These are phyloP conservation scores for Paramecium octaurelia DNA, from an alignment of 73 alveolate species.

Conservation along the genomic window DNA sequence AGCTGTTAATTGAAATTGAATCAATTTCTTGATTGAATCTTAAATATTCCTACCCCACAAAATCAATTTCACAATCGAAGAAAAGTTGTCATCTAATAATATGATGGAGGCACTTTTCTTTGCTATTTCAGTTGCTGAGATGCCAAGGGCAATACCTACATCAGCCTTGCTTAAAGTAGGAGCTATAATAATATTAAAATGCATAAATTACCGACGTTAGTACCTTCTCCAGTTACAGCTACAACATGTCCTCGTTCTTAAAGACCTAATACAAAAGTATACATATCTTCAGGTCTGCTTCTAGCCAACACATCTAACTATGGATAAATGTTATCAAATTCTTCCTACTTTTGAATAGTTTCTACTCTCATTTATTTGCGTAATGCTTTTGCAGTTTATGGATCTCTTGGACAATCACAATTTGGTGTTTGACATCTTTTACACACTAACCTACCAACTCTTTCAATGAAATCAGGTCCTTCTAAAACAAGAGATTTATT, in stretches of 20 bases:
- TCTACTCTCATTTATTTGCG: constrained; percentile 48
- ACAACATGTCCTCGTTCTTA: constrained; percentile 83
- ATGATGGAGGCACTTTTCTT: constrained; percentile 88
- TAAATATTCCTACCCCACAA: constrained; percentile 94
- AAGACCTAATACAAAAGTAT: constrained; percentile 87
- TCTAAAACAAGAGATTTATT: constrained; percentile 43
- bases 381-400: constrained; percentile 1
- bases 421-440: constrained; percentile 61
- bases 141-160: constrained; percentile 91
- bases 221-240: constrained; percentile 95
- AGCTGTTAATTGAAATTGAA: constrained; percentile 84
- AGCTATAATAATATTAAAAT: not conserved
- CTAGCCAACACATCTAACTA: constrained; percentile 87
- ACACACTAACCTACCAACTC: constrained; percentile 83
- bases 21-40: constrained; percentile 86
- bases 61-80: constrained; percentile 82
- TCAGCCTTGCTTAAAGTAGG: constrained; percentile 73
- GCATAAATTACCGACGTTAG: constrained; percentile 5
- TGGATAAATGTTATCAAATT: constrained; percentile 61
- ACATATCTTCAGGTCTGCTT: constrained; percentile 92
- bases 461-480: constrained; percentile 77
- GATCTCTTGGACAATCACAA: constrained; percentile 62
- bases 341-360: constrained; percentile 53
- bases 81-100: constrained; percentile 88
- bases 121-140: constrained; percentile 96